Conservation (phyloP, 768 basidiomycete species). For the Mrakia gelida region DNA sequence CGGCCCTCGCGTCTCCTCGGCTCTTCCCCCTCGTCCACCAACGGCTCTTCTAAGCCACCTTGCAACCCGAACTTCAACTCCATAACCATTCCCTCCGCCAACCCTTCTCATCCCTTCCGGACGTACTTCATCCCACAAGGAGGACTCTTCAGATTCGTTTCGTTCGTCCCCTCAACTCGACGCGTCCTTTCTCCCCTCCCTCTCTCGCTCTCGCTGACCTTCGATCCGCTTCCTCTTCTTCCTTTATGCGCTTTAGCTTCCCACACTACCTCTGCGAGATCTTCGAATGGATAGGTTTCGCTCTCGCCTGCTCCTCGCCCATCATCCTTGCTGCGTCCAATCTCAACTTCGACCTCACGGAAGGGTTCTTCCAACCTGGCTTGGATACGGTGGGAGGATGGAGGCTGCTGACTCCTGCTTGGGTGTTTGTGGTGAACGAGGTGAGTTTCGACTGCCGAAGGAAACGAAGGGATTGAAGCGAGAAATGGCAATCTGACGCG, state of each 20-base stretch:
- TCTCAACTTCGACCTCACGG: not conserved
- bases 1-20: not conserved
- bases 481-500: not conserved
- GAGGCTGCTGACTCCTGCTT: slow-evolving; percentile 4
- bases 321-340: not conserved
- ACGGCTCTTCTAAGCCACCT: not conserved
- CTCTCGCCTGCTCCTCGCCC: slow-evolving; percentile 7
- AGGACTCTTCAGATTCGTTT: not conserved
- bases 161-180: not conserved
- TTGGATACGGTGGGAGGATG: not conserved
- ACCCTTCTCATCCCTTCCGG: not conserved
- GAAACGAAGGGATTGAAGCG: not conserved
- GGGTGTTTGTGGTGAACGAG: slow-evolving; percentile 6
- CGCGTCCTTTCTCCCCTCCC: not conserved
- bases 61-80: not conserved
- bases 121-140: slow-evolving; percentile 1
- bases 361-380: not conserved
- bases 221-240: not conserved
- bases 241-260: too few relatives aligned
- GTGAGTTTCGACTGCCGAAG: not conserved
- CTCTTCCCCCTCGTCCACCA: not conserved
- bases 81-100: not conserved
- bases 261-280: slow-evolving; percentile 8
- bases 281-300: slow-evolving; percentile 6
- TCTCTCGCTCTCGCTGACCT: not conserved